Percentiles rank a stretch among this genome's conserved stretches.
Conservation (phyloP, 805 yeast genomes). For the Scheffersomyces amazonensis region DNA sequence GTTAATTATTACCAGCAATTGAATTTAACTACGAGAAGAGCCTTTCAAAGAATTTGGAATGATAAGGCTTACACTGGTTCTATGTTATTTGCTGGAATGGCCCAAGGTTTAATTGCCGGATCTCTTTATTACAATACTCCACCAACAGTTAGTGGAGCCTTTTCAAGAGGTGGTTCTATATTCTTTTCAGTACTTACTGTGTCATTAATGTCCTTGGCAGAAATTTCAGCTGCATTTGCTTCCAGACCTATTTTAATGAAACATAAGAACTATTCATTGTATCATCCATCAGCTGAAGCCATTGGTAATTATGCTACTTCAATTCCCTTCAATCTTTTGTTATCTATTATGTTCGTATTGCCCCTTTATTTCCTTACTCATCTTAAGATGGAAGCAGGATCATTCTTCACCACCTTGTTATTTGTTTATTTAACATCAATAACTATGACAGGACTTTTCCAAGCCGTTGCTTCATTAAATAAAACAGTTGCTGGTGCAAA, state of each 20-base stretch:
- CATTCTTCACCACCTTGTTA: conserved; percentile 48
- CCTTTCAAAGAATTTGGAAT: conserved; percentile 53
- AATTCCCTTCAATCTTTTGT: conserved; percentile 18
- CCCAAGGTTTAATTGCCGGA: conserved; percentile 61
- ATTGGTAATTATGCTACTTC: conserved; percentile 19
- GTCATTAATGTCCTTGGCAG: conserved; percentile 48
- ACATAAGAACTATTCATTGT: conserved; percentile 23
- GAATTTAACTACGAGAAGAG: conserved; percentile 45
- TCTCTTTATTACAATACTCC: conserved; percentile 61
- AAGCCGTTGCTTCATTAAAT: conserved; percentile 51
- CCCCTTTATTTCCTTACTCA: conserved; percentile 27
- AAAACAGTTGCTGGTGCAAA: conserved; percentile 55
- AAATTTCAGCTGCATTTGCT: conserved; percentile 27
- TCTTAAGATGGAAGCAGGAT: conserved; percentile 51
- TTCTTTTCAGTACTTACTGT: conserved; percentile 59
- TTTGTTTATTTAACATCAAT: conserved; percentile 47
- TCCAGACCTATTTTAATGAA: conserved; percentile 27
- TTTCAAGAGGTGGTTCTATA: conserved; percentile 60
- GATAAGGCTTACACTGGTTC: conserved; percentile 51
- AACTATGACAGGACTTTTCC: conserved; percentile 52
- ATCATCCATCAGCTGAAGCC: conserved; percentile 27
- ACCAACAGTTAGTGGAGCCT: conserved; percentile 51
- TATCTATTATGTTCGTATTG: conserved; percentile 18
- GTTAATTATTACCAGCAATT: conserved; percentile 49
- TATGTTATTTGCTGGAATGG: conserved; percentile 43